A percentile compares a stretch with the other conserved stretches of the same genome.
These are phyloP conservation scores for Tetrahymena elliotti DNA, from an alignment of 73 alveolate species.

Conservation along the genomic window DNA sequence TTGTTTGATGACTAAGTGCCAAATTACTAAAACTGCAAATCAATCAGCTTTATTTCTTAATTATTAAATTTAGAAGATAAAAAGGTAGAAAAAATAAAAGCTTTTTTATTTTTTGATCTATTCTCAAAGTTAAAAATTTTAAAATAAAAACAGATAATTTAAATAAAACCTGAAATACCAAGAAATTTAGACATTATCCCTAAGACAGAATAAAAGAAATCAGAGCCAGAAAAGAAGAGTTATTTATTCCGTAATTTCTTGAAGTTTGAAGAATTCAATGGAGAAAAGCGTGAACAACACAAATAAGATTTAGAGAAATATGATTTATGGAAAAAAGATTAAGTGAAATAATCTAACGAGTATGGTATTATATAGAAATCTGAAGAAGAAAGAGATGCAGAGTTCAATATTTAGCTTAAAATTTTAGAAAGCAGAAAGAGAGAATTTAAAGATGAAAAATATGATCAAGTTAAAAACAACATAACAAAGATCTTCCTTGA, in stretches of 20 bases:
- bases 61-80: background rate
- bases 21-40: constrained; percentile 5
- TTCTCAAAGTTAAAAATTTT: background rate
- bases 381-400: constrained; percentile 47
- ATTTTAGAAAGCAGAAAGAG: constrained; percentile 39
- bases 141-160: background rate
- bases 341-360: constrained; percentile 22
- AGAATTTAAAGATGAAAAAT: constrained; percentile 22
- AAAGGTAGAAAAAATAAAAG: background rate
- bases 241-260: constrained; percentile 35
- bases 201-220: constrained; percentile 48
- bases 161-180: constrained; percentile 43
- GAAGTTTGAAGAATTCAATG: constrained; percentile 25
- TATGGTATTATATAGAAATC: constrained; percentile 33
- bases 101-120: background rate
- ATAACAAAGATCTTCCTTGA: background rate
- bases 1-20: constrained; percentile 12
- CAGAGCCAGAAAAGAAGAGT: constrained; percentile 9
- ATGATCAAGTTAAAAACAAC: constrained; percentile 21
- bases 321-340: constrained; percentile 26
- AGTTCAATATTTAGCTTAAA: constrained; percentile 23
- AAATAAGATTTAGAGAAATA: constrained; percentile 30
- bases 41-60: constrained; percentile 25
- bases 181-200: constrained; percentile 46
- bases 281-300: constrained; percentile 24